Evolutionary conservation across 2,329 filamentous ascomycete genomes (phyloP).

Genomic region (Amauroascus niger): DNA sequence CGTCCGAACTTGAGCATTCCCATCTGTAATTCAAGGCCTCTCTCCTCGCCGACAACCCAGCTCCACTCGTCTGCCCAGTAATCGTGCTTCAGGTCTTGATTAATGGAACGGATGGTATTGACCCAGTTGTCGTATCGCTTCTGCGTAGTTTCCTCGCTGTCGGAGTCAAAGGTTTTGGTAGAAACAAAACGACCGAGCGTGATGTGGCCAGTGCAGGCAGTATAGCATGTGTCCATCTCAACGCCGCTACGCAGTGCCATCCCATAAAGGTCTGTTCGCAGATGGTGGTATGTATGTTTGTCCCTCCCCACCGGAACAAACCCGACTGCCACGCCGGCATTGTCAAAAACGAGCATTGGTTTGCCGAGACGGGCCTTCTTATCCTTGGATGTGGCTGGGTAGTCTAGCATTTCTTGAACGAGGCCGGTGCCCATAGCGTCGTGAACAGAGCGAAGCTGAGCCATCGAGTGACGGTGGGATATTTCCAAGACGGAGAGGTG

Average conservation of each 20-base stretch:
- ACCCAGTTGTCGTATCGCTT: conserved; percentile 3
- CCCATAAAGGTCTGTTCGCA: conserved; percentile 9
- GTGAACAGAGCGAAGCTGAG: conserved; percentile 8
- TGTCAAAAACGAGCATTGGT: conserved; percentile 12
- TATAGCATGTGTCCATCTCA: conserved; percentile 13
- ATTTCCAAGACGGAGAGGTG: conserved; percentile 12
- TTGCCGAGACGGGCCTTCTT: conserved; percentile 6
- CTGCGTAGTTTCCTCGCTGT: not conserved
- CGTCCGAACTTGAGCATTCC: conserved; percentile 14
- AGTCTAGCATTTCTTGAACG: conserved; percentile 9
- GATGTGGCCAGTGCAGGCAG: conserved; percentile 12
- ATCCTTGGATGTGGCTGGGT: not conserved
- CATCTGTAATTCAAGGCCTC: conserved; percentile 11
- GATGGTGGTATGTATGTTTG: conserved; percentile 10
- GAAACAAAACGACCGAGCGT: conserved; percentile 12
- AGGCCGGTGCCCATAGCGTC: conserved; percentile 2
- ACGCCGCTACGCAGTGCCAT: conserved; percentile 8
- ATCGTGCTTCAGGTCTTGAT: not conserved
- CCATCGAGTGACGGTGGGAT: conserved; percentile 12
- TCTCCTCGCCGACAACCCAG: conserved; percentile 12
- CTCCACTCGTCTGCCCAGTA: conserved; percentile 7
- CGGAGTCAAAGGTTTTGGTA: conserved; percentile 7
- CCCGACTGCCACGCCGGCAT: conserved; percentile 8
- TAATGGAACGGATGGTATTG: conserved; percentile 7
- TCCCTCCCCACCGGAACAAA: conserved; percentile 7